A percentile compares a stretch with the other conserved stretches of the same genome.
Conservation (phyloP, 2,329 filamentous ascomycete genomes). For the Xylariales sp. region DNA sequence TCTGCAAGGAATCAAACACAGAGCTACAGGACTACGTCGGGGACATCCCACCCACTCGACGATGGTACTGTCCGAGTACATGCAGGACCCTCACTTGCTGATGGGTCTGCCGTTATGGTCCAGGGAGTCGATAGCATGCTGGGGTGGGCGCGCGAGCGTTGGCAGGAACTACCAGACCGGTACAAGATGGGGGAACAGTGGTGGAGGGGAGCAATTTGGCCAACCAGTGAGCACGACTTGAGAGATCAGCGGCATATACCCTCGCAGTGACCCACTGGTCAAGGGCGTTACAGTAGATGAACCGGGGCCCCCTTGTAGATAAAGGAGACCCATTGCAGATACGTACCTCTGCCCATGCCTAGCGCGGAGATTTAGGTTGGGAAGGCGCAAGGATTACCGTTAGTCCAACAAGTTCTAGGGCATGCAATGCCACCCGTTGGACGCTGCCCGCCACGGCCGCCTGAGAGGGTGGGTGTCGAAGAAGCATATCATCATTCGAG, state of each 20-base stretch:
- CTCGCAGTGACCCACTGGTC: conserved; percentile 10
- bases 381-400: neutral
- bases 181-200: conserved; percentile 23
- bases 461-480: conserved; percentile 1
- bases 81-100: conserved; percentile 11
- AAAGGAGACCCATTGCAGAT: conserved; percentile 4
- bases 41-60: conserved; percentile 18
- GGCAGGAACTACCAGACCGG: conserved; percentile 11
- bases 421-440: conserved; percentile 9
- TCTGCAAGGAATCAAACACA: conserved; percentile 18
- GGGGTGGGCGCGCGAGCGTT: conserved; percentile 9
- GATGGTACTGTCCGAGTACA: conserved; percentile 13
- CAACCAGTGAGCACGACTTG: conserved; percentile 14
- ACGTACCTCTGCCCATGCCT: conserved; percentile 2
- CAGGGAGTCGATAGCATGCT: conserved; percentile 12
- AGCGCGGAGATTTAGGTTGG: conserved; percentile 6
- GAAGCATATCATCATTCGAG: conserved; percentile 5
- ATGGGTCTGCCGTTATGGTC: conserved; percentile 11
- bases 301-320: conserved; percentile 19
- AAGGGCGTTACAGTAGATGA: conserved; percentile 19
- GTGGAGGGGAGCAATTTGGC: conserved; percentile 18
- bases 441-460: conserved; percentile 1
- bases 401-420: neutral
- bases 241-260: conserved; percentile 27
- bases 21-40: conserved; percentile 14